These are phyloP conservation scores for Tolypocladium sp. DNA, from an alignment of 2,329 filamentous ascomycete genomes.

Conservation along the genomic window DNA sequence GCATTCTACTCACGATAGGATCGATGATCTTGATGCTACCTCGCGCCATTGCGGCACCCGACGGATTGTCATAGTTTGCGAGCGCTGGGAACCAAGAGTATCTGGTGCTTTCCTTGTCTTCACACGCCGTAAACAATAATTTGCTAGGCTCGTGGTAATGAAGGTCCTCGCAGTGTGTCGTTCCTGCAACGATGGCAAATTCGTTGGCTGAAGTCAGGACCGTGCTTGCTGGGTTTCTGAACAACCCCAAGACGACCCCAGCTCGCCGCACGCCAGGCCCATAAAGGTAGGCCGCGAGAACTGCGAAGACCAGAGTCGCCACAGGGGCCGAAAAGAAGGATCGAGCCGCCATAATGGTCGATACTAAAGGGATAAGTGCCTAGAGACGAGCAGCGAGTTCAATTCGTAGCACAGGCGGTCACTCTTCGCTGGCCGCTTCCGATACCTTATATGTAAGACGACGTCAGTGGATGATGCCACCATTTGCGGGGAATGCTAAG, in stretches of 20 bases:
- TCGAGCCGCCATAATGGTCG: conserved; percentile 2
- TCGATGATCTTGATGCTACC: conserved; percentile 45
- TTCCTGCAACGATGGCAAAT: conserved; percentile 37
- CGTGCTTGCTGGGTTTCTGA: conserved; percentile 13
- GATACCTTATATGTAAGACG: too few species aligned
- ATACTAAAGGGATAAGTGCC: too few species aligned
- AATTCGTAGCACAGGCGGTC: not conserved
- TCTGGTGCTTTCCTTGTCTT: conserved; percentile 30
- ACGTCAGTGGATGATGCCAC: too few species aligned
- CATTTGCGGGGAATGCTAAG: too few species aligned
- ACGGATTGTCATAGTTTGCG: conserved; percentile 28
- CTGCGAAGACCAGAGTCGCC: conserved; percentile 3
- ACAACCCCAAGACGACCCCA: conserved; percentile 15
- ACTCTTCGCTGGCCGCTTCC: too few species aligned
- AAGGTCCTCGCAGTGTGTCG: conserved; percentile 49
- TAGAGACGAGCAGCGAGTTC: too few species aligned
- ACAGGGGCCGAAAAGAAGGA: not conserved
- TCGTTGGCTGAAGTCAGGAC: conserved; percentile 13
- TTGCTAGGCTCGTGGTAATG: conserved; percentile 41
- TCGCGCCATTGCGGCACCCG: conserved; percentile 21
- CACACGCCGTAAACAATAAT: conserved; percentile 47
- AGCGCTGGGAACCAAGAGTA: conserved; percentile 45
- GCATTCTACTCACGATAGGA: conserved; percentile 31
- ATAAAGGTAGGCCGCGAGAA: conserved; percentile 4
- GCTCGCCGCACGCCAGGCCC: not conserved